phyloP scores from a whole-genome alignment of 192 early-diverging fungal genomes.

The Powellomyces hirtus region DNA sequence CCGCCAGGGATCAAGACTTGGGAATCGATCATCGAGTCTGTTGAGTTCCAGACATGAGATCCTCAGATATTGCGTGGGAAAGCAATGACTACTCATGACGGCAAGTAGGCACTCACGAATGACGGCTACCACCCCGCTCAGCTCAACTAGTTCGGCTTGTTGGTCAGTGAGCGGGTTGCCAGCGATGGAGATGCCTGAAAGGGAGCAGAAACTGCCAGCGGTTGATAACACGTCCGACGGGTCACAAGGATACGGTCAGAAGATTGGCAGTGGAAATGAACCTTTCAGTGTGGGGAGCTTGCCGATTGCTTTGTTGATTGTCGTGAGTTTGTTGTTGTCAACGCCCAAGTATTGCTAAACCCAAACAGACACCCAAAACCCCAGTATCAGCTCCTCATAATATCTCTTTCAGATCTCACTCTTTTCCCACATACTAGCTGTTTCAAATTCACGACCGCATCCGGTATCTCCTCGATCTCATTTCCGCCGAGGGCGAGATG shows the following conservation, averaged over 20 bases:
- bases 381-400: background rate
- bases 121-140: conserved; percentile 10
- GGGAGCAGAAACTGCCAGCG: background rate
- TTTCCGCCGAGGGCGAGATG: conserved; percentile 17
- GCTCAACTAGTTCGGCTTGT: conserved; percentile 19
- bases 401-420: background rate
- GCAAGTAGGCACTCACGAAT: conserved; percentile 5
- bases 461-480: conserved; percentile 17
- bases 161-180: conserved; percentile 18
- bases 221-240: background rate
- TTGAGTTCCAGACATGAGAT: background rate
- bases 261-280: too few species aligned
- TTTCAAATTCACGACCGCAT: conserved; percentile 2
- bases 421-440: conserved; percentile 22
- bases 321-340: conserved; percentile 11
- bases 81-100: background rate
- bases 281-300: conserved; percentile 11
- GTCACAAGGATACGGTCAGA: too few species aligned
- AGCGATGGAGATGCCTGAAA: conserved; percentile 21
- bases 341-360: conserved; percentile 21
- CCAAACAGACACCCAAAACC: background rate
- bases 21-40: background rate
- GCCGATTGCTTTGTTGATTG: conserved; percentile 1
- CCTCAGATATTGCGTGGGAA: background rate
- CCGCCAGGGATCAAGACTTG: too few species aligned